Conservation (phyloP, 2,329 filamentous ascomycete species). For the Chaetomium sp. region DNA sequence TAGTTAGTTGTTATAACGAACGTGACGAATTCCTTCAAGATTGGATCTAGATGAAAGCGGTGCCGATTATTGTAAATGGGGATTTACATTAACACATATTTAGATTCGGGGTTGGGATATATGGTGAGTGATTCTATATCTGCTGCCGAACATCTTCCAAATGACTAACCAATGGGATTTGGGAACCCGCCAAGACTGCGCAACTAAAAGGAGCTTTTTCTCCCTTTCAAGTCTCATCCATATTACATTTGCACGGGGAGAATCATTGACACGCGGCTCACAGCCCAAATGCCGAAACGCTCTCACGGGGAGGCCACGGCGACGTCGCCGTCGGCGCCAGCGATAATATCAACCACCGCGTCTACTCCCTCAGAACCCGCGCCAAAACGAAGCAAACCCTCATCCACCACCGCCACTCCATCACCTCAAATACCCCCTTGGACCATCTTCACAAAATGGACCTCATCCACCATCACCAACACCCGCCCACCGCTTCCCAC, state of each 20-base stretch:
- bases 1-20: too few species aligned
- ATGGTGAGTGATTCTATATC: too few species aligned
- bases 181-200: too few species aligned
- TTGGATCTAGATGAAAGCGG: too few species aligned
- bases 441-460: slow-evolving; percentile 41
- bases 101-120: too few species aligned
- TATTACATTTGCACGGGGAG: neutral
- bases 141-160: too few species aligned
- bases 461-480: slow-evolving; percentile 40
- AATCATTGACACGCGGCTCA: neutral
- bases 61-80: too few species aligned
- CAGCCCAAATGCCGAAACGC: slow-evolving; percentile 35
- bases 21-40: too few species aligned
- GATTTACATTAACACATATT: too few species aligned
- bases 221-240: neutral
- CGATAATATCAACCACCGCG: neutral
- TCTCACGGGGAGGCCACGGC: slow-evolving; percentile 19
- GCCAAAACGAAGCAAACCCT: slow-evolving; percentile 19
- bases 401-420: neutral
- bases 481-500: slow-evolving; percentile 53
- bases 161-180: too few species aligned
- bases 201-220: neutral
- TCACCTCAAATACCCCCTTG: slow-evolving; percentile 17
- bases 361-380: slow-evolving; percentile 4
- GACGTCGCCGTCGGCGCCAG: slow-evolving; percentile 5